Conservation (phyloP, 1,284 basidiomycete genomes). For the Tausonia pullulans region DNA sequence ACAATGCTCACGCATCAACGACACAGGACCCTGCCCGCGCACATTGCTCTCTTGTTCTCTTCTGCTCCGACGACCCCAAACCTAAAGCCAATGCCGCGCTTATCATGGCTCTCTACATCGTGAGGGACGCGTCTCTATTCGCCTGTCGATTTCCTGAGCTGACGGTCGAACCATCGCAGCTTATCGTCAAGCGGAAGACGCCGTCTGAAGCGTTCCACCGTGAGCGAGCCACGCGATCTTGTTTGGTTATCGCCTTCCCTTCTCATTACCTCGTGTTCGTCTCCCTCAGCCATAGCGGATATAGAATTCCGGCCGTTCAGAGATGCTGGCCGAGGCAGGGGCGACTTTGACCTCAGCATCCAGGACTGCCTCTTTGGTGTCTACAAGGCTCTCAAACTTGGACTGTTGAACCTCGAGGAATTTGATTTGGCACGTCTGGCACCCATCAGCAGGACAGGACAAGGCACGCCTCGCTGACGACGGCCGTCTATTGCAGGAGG, state of each 20-base stretch:
- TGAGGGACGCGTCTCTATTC: conserved; percentile 37
- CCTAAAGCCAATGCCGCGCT: conserved; percentile 89
- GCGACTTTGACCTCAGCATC: conserved; percentile 85
- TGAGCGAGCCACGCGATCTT: too few species aligned
- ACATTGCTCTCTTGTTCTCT: conserved; percentile 53
- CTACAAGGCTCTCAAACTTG: conserved; percentile 83
- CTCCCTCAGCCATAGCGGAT: conserved; percentile 61
- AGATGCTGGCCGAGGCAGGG: conserved; percentile 85
- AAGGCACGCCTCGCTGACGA: too few species aligned
- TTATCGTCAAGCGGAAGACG: conserved; percentile 83
- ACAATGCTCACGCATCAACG: too few species aligned
- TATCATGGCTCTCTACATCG: conserved; percentile 79
- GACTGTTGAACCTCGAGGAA: conserved; percentile 79
- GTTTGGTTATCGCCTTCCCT: neutral
- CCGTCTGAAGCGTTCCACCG: conserved; percentile 80
- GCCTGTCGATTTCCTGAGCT: neutral
- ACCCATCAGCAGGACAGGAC: too few species aligned
- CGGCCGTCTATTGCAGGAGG: neutral
- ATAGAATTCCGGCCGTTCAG: conserved; percentile 89
- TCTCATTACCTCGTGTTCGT: neutral
- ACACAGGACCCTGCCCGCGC: too few species aligned
- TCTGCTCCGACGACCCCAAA: conserved; percentile 72
- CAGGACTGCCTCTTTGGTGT: conserved; percentile 86
- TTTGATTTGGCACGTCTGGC: conserved; percentile 42
- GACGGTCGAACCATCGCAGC: conserved; percentile 39